phyloP scores from a whole-genome alignment of 164 flowering plant species.

The Chimonanthus salicifolius region DNA sequence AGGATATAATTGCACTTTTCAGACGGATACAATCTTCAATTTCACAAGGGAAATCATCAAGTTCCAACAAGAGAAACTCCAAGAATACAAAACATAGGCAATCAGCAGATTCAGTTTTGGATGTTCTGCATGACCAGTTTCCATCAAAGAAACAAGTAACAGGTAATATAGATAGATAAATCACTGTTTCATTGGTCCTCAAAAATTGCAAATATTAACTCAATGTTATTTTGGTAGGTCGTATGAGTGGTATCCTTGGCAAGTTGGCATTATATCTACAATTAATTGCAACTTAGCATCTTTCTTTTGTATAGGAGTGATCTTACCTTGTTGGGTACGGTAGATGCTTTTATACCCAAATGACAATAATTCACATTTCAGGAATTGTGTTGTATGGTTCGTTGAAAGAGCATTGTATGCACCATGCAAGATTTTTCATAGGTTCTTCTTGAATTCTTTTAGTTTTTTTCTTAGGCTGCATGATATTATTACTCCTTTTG shows the following conservation, averaged over 20 bases:
- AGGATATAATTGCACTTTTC: constrained; percentile 52
- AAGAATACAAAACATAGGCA: constrained; percentile 20
- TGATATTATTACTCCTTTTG: too few relatives aligned
- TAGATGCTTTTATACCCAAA: not conserved
- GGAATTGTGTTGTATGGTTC: not conserved
- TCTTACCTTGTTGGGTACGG: not conserved
- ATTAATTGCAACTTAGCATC: not conserved
- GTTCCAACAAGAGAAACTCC: constrained; percentile 21
- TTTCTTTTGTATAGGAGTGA: too few relatives aligned
- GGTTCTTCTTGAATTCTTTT: too few relatives aligned
- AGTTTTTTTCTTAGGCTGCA: too few relatives aligned
- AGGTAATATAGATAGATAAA: constrained; percentile 21
- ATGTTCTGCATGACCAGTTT: constrained; percentile 26
- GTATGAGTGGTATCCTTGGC: not conserved
- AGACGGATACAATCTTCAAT: constrained; percentile 54
- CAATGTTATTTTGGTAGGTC: not conserved
- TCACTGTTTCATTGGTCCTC: too few relatives aligned
- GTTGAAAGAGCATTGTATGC: too few relatives aligned
- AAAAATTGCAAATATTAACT: too few relatives aligned
- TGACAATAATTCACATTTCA: not conserved
- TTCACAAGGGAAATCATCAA: constrained; percentile 32
- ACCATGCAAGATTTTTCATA: too few relatives aligned
- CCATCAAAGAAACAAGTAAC: constrained; percentile 27
- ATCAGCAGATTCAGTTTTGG: constrained; percentile 36
- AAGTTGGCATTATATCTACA: not conserved